phyloP scores from a whole-genome alignment of 768 basidiomycete species.

The Boletellus sp. region DNA sequence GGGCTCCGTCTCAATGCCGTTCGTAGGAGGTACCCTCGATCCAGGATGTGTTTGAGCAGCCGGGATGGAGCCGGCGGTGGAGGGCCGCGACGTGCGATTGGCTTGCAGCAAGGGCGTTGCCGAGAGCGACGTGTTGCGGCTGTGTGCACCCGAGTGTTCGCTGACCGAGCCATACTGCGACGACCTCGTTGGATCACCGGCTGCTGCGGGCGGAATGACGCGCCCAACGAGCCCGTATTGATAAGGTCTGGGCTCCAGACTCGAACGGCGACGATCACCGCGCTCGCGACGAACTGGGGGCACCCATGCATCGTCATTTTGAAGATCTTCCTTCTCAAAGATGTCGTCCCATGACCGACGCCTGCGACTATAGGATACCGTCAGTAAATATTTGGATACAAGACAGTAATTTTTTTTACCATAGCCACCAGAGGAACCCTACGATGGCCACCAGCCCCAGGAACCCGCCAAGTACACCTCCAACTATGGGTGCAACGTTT shows the following conservation, averaged over 20 bases:
- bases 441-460: constrained; percentile 47
- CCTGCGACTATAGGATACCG: constrained; percentile 35
- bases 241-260: constrained; percentile 51
- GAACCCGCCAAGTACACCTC: constrained; percentile 54
- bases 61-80: constrained; percentile 40
- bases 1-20: constrained; percentile 6
- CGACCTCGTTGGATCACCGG: constrained; percentile 31
- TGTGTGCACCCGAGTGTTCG: constrained; percentile 20
- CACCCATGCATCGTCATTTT: constrained; percentile 23
- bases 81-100: constrained; percentile 37
- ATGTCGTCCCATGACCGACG: constrained; percentile 49
- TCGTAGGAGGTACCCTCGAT: constrained; percentile 4
- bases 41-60: constrained; percentile 26
- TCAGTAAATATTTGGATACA: constrained; percentile 9
- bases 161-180: constrained; percentile 27
- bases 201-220: constrained; percentile 27
- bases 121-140: constrained; percentile 26
- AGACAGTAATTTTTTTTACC: constrained; percentile 35
- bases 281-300: constrained; percentile 19
- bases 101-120: constrained; percentile 23
- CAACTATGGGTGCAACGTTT: constrained; percentile 46
- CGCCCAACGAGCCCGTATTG: constrained; percentile 61
- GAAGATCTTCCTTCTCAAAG: constrained; percentile 41
- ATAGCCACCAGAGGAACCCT: constrained; percentile 45
- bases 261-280: constrained; percentile 27